phyloP scores from a whole-genome alignment of 805 yeast species.

The Candida sanyiensis region DNA sequence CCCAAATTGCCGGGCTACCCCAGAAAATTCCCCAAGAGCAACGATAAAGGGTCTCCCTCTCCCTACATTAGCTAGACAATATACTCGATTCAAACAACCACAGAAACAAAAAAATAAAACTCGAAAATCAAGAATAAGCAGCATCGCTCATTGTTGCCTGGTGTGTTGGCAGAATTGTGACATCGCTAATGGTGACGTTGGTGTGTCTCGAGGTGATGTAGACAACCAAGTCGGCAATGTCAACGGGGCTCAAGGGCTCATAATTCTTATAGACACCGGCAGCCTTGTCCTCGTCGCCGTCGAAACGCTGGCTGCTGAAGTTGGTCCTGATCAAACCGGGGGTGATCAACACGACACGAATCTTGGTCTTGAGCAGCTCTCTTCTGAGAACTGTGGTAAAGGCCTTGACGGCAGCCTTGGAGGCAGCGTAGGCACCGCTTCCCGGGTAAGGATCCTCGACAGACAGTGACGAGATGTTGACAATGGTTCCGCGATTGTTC shows the following conservation, averaged over 20 bases:
- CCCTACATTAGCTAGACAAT: too few relatives aligned
- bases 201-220: slow-evolving; percentile 50
- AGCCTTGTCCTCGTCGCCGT: slow-evolving; percentile 48
- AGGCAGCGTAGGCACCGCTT: slow-evolving; percentile 70
- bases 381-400: slow-evolving; percentile 66
- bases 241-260: slow-evolving; percentile 51
- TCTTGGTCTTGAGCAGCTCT: slow-evolving; percentile 62
- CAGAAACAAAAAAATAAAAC: neutral
- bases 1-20: too few relatives aligned
- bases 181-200: slow-evolving; percentile 62
- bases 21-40: too few relatives aligned
- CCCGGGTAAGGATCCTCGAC: slow-evolving; percentile 61
- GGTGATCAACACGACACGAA: slow-evolving; percentile 55
- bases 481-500: slow-evolving; percentile 63
- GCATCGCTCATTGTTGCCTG: slow-evolving; percentile 56
- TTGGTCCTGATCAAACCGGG: slow-evolving; percentile 68
- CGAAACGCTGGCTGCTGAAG: slow-evolving; percentile 51
- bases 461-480: slow-evolving; percentile 68
- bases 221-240: slow-evolving; percentile 54
- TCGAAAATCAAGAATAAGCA: slow-evolving; percentile 14
- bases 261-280: slow-evolving; percentile 50
- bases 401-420: slow-evolving; percentile 67
- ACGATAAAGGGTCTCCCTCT: too few relatives aligned
- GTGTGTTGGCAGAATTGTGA: slow-evolving; percentile 78
- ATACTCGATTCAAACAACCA: neutral